Evolutionary conservation across 768 basidiomycete genomes (phyloP), one percentile per base, ranked within the genome.

Genomic region (Albatrellus ellisii): DNA sequence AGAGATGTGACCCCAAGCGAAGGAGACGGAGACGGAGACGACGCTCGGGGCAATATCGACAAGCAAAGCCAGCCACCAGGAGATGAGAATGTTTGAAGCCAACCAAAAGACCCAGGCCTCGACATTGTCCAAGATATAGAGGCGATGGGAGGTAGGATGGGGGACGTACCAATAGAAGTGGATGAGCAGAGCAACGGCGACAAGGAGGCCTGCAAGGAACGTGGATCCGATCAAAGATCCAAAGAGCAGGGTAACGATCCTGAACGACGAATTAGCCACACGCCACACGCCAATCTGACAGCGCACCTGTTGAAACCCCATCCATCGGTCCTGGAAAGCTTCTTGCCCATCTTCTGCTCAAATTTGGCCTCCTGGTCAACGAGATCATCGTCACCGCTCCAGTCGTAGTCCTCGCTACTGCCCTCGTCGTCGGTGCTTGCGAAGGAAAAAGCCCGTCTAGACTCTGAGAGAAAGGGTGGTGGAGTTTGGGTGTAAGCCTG

Each of bases 31-130:
- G 48, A 69, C 65, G 29, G 67, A 72, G 39, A 66, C 50, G 39
- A 78, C 36, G 32, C 68, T 62, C 9, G 84, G 83, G 39, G 83
- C 58, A 41, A 86, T 58, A 55, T 86, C 79, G 50, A 85, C 63
- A 45, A 79, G 60, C 61, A 83, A 62, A 15, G 79, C 85, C 26
- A 88, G 73, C 46, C 68, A 79, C 84, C 84, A 88, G 2, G 83
- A 85, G 39, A 85, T 68, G 44, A 82, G 62, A 39, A 86, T 62
- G 56, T 88, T 86, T 28, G 79, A 70, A 4, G 83, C 85, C 6
- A 73, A 75, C 82, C 84, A 88, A 58, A 82, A 83, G 2, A 86
- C 63, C 84, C 84, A 88, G 3, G 80, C 78, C 55, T 79, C 65
- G 34, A 80, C 57, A 55, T 79, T 86, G 47, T 77, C 69, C 41